A percentile compares a stretch with the other conserved stretches of the same genome.
Evolutionary conservation across 192 early-diverging fungal genomes (phyloP).

Genomic region (Funneliformis geosporum): DNA sequence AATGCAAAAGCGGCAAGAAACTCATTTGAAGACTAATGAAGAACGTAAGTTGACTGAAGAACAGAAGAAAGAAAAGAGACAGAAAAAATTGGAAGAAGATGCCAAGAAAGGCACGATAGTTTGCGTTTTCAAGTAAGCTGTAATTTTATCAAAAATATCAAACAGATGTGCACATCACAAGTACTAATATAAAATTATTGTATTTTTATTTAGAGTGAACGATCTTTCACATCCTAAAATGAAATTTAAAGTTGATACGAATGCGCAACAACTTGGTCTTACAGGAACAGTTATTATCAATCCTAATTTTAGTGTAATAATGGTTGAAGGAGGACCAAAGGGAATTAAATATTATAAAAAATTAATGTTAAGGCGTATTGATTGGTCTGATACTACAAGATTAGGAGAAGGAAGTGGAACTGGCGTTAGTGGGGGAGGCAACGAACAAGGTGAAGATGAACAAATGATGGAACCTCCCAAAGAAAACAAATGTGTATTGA

Average conservation of each 20-base stretch:
- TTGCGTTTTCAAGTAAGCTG: slow-evolving; percentile 78
- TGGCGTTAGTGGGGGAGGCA: slow-evolving; percentile 42
- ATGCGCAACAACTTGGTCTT: slow-evolving; percentile 83
- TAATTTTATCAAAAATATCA: background rate
- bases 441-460: slow-evolving; percentile 47
- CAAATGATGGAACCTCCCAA: slow-evolving; percentile 32
- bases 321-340: slow-evolving; percentile 93
- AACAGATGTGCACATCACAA: background rate
- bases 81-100: slow-evolving; percentile 74
- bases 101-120: slow-evolving; percentile 69
- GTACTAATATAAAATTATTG: background rate
- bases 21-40: slow-evolving; percentile 83
- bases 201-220: slow-evolving; percentile 56
- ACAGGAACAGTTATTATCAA: slow-evolving; percentile 80
- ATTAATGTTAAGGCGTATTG: slow-evolving; percentile 92
- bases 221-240: slow-evolving; percentile 81
- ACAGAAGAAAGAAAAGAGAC: slow-evolving; percentile 76
- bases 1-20: slow-evolving; percentile 73
- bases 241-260: slow-evolving; percentile 86
- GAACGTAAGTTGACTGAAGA: slow-evolving; percentile 86
- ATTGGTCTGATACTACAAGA: slow-evolving; percentile 75
- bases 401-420: slow-evolving; percentile 42
- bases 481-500: slow-evolving; percentile 82
- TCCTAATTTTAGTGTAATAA: slow-evolving; percentile 74
- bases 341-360: slow-evolving; percentile 92